Evolutionary conservation across 1,284 basidiomycete species (phyloP), one percentile per base, ranked within the genome.

Genomic region (Grifola frondosa): DNA sequence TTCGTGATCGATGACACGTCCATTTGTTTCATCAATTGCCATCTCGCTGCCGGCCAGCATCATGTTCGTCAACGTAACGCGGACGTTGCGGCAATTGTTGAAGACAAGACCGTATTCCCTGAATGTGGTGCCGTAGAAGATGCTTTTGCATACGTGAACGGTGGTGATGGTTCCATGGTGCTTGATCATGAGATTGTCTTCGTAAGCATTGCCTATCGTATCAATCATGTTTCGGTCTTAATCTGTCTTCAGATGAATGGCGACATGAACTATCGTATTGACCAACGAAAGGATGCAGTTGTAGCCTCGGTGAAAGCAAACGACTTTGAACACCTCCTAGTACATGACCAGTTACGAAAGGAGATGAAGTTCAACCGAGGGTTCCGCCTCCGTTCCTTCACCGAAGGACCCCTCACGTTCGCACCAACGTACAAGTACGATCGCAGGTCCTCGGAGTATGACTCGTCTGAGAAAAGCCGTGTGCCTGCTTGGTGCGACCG

Each of bases 351-450:
- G 60, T 80, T 99, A 1, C 70, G 80, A 11, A 92, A 91, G 54
- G 91, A 97, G 63, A 85, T 97, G 73, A 82, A 82, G 44, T 73
- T 69, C 52, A 97, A 98, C 59, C 87, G 88, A 12, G 80, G 77
- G 0, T 97, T 94, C 71, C 81, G 95, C 1, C 70, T 99, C 10
- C 84, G 91, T 13, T 71, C 74, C 1, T 98, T 98, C 66, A 66
- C 64, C 11, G 96, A 99, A 59, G 87, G 93, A 0, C 82, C 81
- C 0, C 80, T 97, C 50, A 78, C 71, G 0, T 97, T 95, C 59
- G 61, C 78, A 15, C 95, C 95, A 12, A 99, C 96, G 15, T 99
- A 98, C 81, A 98, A 98, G 68, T 98, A 97, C 67, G 91, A 97
- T 62, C 80, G 78, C 1, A 71, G 78, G 4, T 84, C 89, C 6